Evolutionary conservation across 192 early-diverging fungal genomes (phyloP), one percentile per base, ranked within the genome.

Genomic region (Kappamyces sp.): DNA sequence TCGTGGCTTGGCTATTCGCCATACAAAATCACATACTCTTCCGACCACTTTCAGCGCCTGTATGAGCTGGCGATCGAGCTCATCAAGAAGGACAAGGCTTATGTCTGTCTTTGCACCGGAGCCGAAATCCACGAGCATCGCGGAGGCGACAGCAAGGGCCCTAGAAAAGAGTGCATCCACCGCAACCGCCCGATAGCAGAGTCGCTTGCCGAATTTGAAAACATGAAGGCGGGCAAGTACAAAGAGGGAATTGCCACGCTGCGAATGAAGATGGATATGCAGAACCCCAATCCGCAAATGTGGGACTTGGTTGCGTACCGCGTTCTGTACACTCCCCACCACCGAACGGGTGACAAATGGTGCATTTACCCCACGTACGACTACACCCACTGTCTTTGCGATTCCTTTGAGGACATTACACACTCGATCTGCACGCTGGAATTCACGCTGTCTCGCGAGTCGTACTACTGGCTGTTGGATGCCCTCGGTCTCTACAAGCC

Each of bases 321-420:
- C 54, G 86, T 99, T 41, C 54, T 93, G 49, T 91, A 88, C 59
- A 80, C 93, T 7, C 85, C 84, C 42, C 97, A 99, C 70, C 86
- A 88, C 71, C 85, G 97, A 41, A 98, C 97, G 32, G 93, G 87
- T 39, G 72, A 82, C 43, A 69, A 88, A 47, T 99, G 97, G 97
- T 90, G 96, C 64, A 91, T 99, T 69, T 99, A 99, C 68, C 97
- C 95, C 47, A 99, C 95, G 6, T 99, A 99, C 66, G 97, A 99
- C 70, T 99, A 87, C 68, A 94, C 95, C 2, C 97, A 99, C 70
- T 99, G 97, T 63, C 78, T 99, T 14, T 89, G 88, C 59, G 97
- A 99, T 72, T 99, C 97, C 12, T 87, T 99, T 63, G 97, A 99
- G 69, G 96, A 99, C 80, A 99, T 99, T 55, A 95, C 94, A 5